Conservation (phyloP, 1,139 yeast genomes). For the Kazachstania sp. region DNA sequence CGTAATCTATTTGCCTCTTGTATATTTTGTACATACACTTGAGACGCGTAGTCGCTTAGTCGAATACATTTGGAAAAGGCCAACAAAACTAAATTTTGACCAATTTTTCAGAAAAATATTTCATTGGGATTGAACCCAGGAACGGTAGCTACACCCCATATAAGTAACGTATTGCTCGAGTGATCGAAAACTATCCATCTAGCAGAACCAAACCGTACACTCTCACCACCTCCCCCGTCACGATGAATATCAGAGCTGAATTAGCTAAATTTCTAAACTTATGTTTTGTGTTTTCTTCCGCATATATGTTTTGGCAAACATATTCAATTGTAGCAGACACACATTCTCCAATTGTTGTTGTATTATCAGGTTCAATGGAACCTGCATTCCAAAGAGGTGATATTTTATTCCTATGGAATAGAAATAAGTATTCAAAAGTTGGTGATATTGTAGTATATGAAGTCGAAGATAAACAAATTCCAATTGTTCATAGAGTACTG, state of each 20-base stretch:
- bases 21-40: too few relatives aligned
- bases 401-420: conserved; percentile 81
- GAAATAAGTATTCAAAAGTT: conserved; percentile 56
- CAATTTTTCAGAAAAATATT: too few relatives aligned
- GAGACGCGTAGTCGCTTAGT: too few relatives aligned
- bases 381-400: conserved; percentile 99
- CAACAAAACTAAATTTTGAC: neutral
- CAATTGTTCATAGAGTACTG: conserved; percentile 91
- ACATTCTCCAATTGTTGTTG: conserved; percentile 92
- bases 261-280: conserved; percentile 55
- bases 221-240: conserved; percentile 7
- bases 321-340: conserved; percentile 71
- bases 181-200: neutral
- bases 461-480: conserved; percentile 68
- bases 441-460: conserved; percentile 99
- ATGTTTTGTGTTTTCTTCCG: conserved; percentile 74
- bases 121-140: too few relatives aligned
- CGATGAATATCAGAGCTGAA: conserved; percentile 36
- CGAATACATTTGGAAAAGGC: too few relatives aligned
- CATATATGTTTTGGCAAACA: conserved; percentile 88
- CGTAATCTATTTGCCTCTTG: too few relatives aligned
- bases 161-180: neutral
- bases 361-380: conserved; percentile 96
- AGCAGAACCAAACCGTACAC: too few relatives aligned
- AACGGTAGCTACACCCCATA: neutral